A percentile compares a stretch with the other conserved stretches of the same genome.
Conservation (phyloP, 129 eudicot genomes). For the Chrysanthemum lavandulifolium region DNA sequence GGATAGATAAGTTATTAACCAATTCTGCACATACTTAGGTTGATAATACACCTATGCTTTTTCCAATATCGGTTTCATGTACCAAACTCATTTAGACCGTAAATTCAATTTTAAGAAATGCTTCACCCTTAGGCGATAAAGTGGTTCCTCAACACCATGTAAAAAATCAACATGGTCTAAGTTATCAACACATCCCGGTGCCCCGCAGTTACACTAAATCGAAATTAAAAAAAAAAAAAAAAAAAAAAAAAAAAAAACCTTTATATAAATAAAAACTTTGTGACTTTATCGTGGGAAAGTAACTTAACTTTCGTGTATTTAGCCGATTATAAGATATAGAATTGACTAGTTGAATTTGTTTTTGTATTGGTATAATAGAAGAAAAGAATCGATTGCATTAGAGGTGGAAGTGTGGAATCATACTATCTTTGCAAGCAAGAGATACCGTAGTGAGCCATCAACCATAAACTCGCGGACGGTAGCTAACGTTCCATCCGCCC, state of each 20-base stretch:
- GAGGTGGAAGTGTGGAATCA: background rate
- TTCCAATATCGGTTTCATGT: background rate
- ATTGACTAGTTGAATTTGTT: too few relatives aligned
- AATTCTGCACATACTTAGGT: background rate
- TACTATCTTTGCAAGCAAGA: slow-evolving; percentile 79
- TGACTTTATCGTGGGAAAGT: too few relatives aligned
- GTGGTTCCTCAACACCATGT: background rate
- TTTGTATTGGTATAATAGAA: background rate
- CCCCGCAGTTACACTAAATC: too few relatives aligned
- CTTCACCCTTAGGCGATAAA: too few relatives aligned
- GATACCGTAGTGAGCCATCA: slow-evolving; percentile 90
- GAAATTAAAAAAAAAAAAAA: too few relatives aligned
- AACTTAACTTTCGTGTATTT: too few relatives aligned
- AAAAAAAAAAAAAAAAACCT: too few relatives aligned
- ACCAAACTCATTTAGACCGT: background rate
- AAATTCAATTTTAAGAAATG: background rate
- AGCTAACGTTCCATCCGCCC: slow-evolving; percentile 91
- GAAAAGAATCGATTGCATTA: background rate
- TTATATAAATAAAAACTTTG: too few relatives aligned
- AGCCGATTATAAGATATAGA: too few relatives aligned
- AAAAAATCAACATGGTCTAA: background rate
- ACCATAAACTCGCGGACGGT: slow-evolving; percentile 94
- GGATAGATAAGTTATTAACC: background rate
- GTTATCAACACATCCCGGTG: too few relatives aligned
- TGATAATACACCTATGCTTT: background rate